Conservation (phyloP, 495 filamentous ascomycete species). For the Trypethelium eluteriae region DNA sequence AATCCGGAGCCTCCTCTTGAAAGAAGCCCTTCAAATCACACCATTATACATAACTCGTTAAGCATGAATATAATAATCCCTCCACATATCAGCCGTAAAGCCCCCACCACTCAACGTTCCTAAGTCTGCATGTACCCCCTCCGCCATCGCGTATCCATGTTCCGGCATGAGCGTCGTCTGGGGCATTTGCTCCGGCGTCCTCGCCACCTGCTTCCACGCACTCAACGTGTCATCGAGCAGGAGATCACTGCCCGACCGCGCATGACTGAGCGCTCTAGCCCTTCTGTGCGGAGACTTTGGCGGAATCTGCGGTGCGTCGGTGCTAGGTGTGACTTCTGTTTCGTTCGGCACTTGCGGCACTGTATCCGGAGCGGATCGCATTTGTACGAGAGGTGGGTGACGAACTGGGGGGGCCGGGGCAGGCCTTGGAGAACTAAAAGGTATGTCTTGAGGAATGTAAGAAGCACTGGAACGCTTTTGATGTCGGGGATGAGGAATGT, state of each 20-base stretch:
- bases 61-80: constrained; percentile 1
- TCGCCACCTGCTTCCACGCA: not conserved
- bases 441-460: not conserved
- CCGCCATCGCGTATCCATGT: not conserved
- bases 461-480: not conserved
- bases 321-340: not conserved
- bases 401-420: not conserved
- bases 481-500: not conserved
- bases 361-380: not conserved
- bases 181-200: not conserved
- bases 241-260: not conserved
- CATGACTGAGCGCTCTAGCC: not conserved
- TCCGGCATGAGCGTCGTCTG: not conserved
- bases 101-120: constrained; percentile 1
- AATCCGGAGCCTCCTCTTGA: not conserved
- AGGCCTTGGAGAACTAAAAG: not conserved
- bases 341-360: not conserved
- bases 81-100: not conserved
- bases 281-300: not conserved
- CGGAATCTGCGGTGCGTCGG: not conserved
- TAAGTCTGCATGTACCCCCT: not conserved
- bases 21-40: not conserved
- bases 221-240: not conserved
- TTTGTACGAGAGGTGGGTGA: not conserved
- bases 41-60: not conserved